Evolutionary conservation across 176 grass and related monocot species (phyloP).

Genomic region (Triticum monococcum): DNA sequence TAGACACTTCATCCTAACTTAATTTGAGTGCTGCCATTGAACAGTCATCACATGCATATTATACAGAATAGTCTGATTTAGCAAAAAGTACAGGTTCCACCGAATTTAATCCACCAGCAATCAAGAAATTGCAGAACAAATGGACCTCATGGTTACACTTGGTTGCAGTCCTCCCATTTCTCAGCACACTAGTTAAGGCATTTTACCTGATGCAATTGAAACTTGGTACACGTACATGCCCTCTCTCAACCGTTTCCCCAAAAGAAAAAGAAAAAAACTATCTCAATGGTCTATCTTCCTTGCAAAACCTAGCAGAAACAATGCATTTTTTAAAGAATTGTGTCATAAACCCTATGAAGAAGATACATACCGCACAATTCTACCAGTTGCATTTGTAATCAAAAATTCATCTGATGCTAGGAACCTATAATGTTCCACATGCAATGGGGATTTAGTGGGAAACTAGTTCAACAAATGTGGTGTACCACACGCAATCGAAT

Average conservation of each 20-base stretch:
- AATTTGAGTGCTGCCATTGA: neutral
- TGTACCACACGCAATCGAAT: neutral
- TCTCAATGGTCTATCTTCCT: neutral
- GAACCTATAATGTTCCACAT: too few relatives aligned
- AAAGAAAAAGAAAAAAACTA: neutral
- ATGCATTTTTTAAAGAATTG: neutral
- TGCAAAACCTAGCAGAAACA: neutral
- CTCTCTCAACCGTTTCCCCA: neutral
- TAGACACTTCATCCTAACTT: neutral
- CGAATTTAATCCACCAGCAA: neutral
- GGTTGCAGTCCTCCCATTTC: neutral
- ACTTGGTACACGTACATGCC: neutral
- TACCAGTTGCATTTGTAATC: too few relatives aligned
- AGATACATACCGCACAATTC: neutral
- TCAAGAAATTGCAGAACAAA: neutral
- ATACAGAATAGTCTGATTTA: neutral
- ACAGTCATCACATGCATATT: constrained; percentile 5
- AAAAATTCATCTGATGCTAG: neutral
- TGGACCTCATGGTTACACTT: neutral
- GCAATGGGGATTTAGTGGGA: neutral
- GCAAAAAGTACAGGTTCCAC: neutral
- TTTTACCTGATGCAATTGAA: neutral
- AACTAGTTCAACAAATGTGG: neutral
- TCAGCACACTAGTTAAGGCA: neutral
- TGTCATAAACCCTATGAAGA: neutral